Percentiles rank a stretch among this genome's conserved stretches.
phyloP scores from a whole-genome alignment of 2,329 filamentous ascomycete species.

The Didymella segeticola region DNA sequence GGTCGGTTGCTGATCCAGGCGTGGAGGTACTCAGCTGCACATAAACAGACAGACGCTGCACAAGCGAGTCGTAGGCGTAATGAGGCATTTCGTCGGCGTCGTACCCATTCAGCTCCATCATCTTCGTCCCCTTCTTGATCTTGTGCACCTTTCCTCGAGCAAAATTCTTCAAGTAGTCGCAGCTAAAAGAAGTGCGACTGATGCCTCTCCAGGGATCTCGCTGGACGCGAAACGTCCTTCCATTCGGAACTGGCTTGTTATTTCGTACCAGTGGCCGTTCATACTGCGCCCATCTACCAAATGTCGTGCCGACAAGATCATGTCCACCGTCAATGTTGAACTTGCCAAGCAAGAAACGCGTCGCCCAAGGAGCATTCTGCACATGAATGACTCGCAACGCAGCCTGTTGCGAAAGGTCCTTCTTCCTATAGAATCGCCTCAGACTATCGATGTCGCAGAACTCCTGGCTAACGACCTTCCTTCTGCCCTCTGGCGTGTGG shows the following conservation, averaged over 20 bases:
- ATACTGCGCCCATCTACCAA: constrained; percentile 58
- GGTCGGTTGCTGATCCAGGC: constrained; percentile 47
- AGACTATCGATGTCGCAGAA: constrained; percentile 55
- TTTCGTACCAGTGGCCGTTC: constrained; percentile 56
- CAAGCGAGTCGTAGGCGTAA: constrained; percentile 58
- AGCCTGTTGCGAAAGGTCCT: constrained; percentile 43
- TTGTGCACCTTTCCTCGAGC: constrained; percentile 31
- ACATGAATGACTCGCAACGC: constrained; percentile 56
- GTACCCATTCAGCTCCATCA: constrained; percentile 61
- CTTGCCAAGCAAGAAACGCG: constrained; percentile 57
- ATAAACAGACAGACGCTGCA: constrained; percentile 59
- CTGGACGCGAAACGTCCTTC: constrained; percentile 58
- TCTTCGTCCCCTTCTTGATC: constrained; percentile 39
- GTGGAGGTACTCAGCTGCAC: constrained; percentile 57
- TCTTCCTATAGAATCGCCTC: constrained; percentile 53
- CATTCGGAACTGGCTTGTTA: constrained; percentile 60
- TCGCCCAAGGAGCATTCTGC: constrained; percentile 62
- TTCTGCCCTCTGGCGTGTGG: constrained; percentile 46
- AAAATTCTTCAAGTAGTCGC: constrained; percentile 60
- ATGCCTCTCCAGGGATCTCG: constrained; percentile 61
- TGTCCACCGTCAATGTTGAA: constrained; percentile 60
- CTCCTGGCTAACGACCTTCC: constrained; percentile 58
- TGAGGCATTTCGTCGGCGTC: constrained; percentile 52
- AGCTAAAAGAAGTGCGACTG: constrained; percentile 57
- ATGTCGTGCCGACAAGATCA: constrained; percentile 58